Evolutionary conservation across 495 filamentous ascomycete species (phyloP).

Genomic region (Hypoxylon fuscum): DNA sequence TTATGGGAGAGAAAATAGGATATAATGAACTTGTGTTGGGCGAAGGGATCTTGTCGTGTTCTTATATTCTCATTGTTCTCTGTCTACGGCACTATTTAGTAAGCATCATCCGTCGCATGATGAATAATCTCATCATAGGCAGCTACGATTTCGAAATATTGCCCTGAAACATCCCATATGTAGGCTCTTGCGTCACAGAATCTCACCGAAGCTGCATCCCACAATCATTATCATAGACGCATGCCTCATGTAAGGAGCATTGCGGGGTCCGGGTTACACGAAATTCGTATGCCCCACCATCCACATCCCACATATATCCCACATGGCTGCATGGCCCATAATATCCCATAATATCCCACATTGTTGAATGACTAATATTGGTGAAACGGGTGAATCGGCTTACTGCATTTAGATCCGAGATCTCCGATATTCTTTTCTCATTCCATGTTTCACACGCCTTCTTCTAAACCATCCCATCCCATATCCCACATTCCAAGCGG

Average conservation of each 20-base stretch:
- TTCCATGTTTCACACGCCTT: not conserved
- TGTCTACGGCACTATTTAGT: not conserved
- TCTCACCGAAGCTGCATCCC: not conserved
- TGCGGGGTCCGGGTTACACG: not conserved
- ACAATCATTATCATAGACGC: slow-evolving; percentile 2
- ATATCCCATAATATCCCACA: too few species aligned
- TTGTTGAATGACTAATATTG: slow-evolving; percentile 19
- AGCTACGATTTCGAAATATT: slow-evolving; percentile 3
- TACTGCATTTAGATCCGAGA: slow-evolving; percentile 12
- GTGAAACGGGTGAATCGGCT: slow-evolving; percentile 11
- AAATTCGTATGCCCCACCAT: not conserved
- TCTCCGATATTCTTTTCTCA: slow-evolving; percentile 8
- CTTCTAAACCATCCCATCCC: too few species aligned
- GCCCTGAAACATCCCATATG: not conserved
- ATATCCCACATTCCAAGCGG: slow-evolving; percentile 14
- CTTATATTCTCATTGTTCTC: not conserved
- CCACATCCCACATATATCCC: slow-evolving; percentile 26
- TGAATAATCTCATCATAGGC: slow-evolving; percentile 8
- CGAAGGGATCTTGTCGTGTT: not conserved
- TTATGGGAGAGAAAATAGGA: not conserved
- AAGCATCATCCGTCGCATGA: not conserved
- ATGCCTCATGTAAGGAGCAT: not conserved
- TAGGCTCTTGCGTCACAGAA: not conserved
- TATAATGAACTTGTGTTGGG: not conserved
- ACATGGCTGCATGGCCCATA: too few species aligned